These are phyloP conservation scores for Cercospora sesami DNA, from an alignment of 2,329 filamentous ascomycete genomes.

Conservation along the genomic window DNA sequence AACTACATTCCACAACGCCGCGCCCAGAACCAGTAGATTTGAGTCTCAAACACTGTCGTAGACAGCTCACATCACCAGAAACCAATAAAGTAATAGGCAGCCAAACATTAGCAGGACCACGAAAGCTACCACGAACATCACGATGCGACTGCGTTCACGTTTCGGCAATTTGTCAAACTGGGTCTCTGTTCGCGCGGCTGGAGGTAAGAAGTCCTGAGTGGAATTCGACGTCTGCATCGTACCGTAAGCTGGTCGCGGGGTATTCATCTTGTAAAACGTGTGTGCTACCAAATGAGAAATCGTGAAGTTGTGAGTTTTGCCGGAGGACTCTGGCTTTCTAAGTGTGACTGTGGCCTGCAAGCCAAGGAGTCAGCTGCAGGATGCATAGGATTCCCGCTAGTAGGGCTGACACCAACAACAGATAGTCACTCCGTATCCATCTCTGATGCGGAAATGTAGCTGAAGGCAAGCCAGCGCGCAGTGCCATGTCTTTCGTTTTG, in stretches of 20 bases:
- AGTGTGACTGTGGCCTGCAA: neutral
- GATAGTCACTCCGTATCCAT: neutral
- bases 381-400: constrained; percentile 1
- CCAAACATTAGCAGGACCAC: neutral
- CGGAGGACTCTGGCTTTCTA: neutral
- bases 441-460: neutral
- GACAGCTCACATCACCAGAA: neutral
- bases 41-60: neutral
- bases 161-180: constrained; percentile 11
- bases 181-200: constrained; percentile 10
- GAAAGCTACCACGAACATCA: neutral
- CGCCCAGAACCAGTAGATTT: neutral
- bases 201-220: constrained; percentile 10
- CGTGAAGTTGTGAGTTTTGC: neutral
- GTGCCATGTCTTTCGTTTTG: neutral
- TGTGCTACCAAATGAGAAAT: neutral
- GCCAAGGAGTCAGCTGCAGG: neutral
- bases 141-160: neutral
- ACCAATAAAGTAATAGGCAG: neutral
- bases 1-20: constrained; percentile 1
- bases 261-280: neutral
- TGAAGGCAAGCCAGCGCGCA: neutral
- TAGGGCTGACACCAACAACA: neutral
- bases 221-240: constrained; percentile 1
- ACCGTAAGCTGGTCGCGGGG: constrained; percentile 1